Conservation (phyloP, 805 yeast species). For the Yueomyces sinensis region DNA sequence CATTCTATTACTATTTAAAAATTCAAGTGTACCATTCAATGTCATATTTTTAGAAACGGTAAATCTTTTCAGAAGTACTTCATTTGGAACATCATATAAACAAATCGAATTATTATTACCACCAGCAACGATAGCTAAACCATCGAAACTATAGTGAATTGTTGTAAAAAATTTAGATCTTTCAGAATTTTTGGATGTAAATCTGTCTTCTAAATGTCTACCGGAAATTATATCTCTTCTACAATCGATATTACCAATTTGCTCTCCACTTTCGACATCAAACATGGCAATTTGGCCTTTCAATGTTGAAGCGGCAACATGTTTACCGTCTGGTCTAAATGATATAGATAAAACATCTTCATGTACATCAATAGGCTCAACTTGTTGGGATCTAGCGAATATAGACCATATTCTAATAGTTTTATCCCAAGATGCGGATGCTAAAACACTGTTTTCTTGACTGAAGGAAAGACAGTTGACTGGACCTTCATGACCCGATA, state of each 20-base stretch:
- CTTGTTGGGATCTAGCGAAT: constrained; percentile 73
- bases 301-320: constrained; percentile 74
- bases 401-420: constrained; percentile 89
- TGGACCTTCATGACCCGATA: constrained; percentile 94
- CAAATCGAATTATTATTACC: constrained; percentile 89
- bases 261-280: constrained; percentile 73
- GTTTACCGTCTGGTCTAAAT: constrained; percentile 87
- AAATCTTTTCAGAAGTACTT: constrained; percentile 71
- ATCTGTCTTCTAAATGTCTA: constrained; percentile 69
- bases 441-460: constrained; percentile 58
- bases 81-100: constrained; percentile 78
- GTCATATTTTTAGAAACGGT: constrained; percentile 83
- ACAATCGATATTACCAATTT: constrained; percentile 74
- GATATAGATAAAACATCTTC: constrained; percentile 75
- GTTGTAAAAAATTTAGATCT: constrained; percentile 77
- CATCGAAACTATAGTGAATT: constrained; percentile 79
- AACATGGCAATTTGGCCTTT: constrained; percentile 80
- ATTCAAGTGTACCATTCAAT: constrained; percentile 72
- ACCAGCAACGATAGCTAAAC: constrained; percentile 75
- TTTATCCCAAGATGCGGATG: constrained; percentile 93
- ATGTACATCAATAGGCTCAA: constrained; percentile 78
- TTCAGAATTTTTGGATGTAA: constrained; percentile 65
- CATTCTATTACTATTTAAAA: constrained; percentile 67
- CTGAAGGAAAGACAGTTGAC: constrained; percentile 82
- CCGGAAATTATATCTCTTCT: constrained; percentile 80